Evolutionary conservation across 1,284 basidiomycete genomes (phyloP), one percentile per base, ranked within the genome.

Genomic region (Ceratobasidium theobromae): DNA sequence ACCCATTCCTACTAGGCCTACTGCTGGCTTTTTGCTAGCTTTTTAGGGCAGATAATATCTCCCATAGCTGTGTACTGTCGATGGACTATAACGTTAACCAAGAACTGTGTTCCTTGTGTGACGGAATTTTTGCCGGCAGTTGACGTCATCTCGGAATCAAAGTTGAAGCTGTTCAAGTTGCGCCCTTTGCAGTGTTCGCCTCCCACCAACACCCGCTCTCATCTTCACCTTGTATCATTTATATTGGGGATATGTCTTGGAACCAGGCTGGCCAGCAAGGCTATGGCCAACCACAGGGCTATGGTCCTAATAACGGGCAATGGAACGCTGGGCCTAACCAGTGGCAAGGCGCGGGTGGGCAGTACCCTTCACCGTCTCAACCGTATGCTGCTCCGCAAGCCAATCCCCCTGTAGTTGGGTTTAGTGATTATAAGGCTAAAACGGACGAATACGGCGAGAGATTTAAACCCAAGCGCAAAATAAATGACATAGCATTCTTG

Each of bases 401-500:
- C 28, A 64, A 64, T 30, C 60, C 60, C 25, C 60, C 60, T 4
- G 27, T 43, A 4, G 49, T 25, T 25, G 60, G 60, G n/a, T 53
- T 64, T 25, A 64, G 49, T 25, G 60, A 64, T 30, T 62, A 64
- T 49, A 64, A 64, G 48, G 49, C 60, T 33, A 64, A 64, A 48
- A 64, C 60, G 21, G 60, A 64, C 30, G 49, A 64, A 38, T 64
- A 64, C 16, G 60, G 60, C 11, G 60, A 64, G 21, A 40, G 60
- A 23, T 64, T 64, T 28, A 64, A 53, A 14, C 60, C 60, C 2
- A 64, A 53, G 38, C 52, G 28, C 35, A 64, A 35, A 66, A 76
- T 91, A 30, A 89, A 90, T 69, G 90, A 93, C 74, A 83, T 85
- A 2, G 78, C 89, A 54, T 85, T 90, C 74, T 78, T 91, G 23